Evolutionary conservation across 805 yeast genomes (phyloP), one percentile per base, ranked within the genome.

Genomic region (Suhomyces faveliae): DNA sequence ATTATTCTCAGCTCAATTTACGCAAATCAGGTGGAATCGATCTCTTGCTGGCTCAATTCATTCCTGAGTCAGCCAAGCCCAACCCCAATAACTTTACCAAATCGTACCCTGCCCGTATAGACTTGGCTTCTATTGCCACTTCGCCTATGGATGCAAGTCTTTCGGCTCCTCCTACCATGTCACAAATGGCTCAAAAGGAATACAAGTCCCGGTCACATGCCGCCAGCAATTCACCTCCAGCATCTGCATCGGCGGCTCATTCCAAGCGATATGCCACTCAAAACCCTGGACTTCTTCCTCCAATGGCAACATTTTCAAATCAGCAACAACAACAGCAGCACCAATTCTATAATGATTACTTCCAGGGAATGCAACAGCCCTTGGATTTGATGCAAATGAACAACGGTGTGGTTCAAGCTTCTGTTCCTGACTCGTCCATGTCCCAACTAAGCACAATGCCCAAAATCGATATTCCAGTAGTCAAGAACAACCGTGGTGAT

Each of bases 51-150:
- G 64, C 63, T 3, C 67, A 58, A 40, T 59, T 63, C 39, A 49
- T 45, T 11, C 25, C 44, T n/a, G 51, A 47, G 13, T 25, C 30
- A 4, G 17, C 3, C 15, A 23, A 24, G 9, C 24, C 24, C 13
- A n/a, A 11, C 30, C 17, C 8, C n/a, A 42, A 51, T 27, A 43
- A 52, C 39, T 57, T 57, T 49, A 53, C 61, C 15, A 66, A 64
- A 49, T 79, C 84, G 8, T 74, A 76, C 49, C 79, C 75, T 11
- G 74, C 83, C 3, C 72, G 81, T 7, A 69, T 78, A 27, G 81
- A 81, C 57, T 64, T 82, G 45, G 77, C 83, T n/a, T 72, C 79
- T 23, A 78, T 79, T 48, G 79, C 83, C n/a, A 52, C 61, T 15
- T 49, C 61, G 43, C 62, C 61, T 21, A 40, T 51, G 45, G 51